Percentiles rank a stretch among this genome's conserved stretches.
Conservation (phyloP, 192 early-diverging fungal species). For the Backusella macrospora region DNA sequence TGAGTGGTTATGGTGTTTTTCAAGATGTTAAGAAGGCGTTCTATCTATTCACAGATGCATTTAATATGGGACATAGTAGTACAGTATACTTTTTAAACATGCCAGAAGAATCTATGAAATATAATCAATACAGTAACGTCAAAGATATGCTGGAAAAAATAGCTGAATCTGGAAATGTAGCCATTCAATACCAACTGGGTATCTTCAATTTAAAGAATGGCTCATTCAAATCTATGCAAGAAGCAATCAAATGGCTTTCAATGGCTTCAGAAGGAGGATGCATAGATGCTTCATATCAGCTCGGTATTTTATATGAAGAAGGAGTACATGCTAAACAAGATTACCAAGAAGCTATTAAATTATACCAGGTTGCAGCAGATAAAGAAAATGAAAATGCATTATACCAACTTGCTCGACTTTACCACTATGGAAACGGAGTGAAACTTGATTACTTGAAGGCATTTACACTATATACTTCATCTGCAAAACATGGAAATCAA, state of each 20-base stretch:
- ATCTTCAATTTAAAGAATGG: neutral
- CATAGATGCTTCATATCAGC: neutral
- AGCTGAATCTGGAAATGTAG: neutral
- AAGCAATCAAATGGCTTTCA: slow-evolving; percentile 5
- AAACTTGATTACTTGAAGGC: neutral
- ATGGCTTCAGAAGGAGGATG: neutral
- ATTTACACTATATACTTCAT: neutral
- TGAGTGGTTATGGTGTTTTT: neutral
- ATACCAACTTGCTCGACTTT: neutral
- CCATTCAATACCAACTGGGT: neutral
- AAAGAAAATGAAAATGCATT: neutral
- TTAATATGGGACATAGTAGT: neutral
- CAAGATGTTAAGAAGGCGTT: neutral
- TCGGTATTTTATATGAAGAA: slow-evolving; percentile 7
- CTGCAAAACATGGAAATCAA: neutral
- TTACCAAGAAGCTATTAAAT: neutral
- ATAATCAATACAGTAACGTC: neutral
- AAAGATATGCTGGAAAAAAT: neutral
- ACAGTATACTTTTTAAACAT: neutral
- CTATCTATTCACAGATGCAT: neutral
- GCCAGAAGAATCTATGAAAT: neutral
- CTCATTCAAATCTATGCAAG: neutral
- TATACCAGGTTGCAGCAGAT: neutral
- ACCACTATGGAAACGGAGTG: neutral
- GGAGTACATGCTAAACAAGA: neutral